These are phyloP conservation scores for Chrysoporthe puriensis DNA, from an alignment of 2,329 filamentous ascomycete genomes.

Conservation along the genomic window DNA sequence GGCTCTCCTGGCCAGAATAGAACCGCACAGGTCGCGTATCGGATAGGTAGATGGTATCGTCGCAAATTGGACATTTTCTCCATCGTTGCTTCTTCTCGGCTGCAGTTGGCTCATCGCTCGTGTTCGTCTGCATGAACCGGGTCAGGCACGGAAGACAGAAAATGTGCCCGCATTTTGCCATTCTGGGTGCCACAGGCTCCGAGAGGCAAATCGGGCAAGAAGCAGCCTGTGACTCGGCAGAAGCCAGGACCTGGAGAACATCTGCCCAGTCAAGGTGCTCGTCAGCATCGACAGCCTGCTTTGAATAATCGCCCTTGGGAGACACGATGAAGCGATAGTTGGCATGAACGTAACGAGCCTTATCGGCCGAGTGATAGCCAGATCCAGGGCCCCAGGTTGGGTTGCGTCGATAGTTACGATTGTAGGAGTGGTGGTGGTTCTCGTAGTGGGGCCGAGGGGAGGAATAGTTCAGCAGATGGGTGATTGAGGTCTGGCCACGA, in stretches of 20 bases:
- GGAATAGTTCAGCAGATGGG: conserved; percentile 91
- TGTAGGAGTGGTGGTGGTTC: conserved; percentile 52
- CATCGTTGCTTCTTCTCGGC: conserved; percentile 62
- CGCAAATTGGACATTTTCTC: conserved; percentile 97
- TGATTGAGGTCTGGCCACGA: conserved; percentile 95
- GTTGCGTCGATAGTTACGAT: conserved; percentile 67
- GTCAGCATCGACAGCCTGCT: conserved; percentile 84
- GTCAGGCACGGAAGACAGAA: conserved; percentile 94
- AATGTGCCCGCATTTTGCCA: conserved; percentile 97
- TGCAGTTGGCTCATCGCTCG: conserved; percentile 65
- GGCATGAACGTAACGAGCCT: conserved; percentile 87
- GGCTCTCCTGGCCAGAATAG: conserved; percentile 85
- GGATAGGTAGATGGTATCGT: conserved; percentile 88
- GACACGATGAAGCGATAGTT: conserved; percentile 97
- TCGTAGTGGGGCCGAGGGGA: conserved; percentile 73
- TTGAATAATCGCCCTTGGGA: conserved; percentile 76
- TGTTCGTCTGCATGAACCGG: conserved; percentile 88
- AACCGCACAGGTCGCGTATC: conserved; percentile 89
- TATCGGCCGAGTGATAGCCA: conserved; percentile 87
- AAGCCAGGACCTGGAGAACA: conserved; percentile 89
- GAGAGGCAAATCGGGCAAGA: conserved; percentile 95
- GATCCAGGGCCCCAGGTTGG: conserved; percentile 85
- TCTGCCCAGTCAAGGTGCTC: conserved; percentile 88
- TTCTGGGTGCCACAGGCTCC: conserved; percentile 88
- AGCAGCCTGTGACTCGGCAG: conserved; percentile 82